Base-by-base conservation (phyloP, 805 yeast species). In the Candida michaelii region DNA sequence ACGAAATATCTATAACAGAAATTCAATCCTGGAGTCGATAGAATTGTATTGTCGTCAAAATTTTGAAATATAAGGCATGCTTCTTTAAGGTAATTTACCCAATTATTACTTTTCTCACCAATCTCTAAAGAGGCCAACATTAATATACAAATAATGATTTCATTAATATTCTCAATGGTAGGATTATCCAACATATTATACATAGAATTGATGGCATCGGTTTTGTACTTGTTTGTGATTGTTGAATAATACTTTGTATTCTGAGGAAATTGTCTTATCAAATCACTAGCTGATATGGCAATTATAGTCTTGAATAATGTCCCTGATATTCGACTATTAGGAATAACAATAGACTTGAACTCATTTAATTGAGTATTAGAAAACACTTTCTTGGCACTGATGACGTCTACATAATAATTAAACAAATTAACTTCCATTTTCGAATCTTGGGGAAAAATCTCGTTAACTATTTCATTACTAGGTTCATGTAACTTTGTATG, bases 1-100 rank as follows among this genome's bases (percentile, higher is more conserved):
- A 62, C 45, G 34, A 63, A 61, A 41, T 62, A 63, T 18, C 60
- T 45, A 34, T 63, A 63, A 9, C 57, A 62, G 41, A 63, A 63
- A 15, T 38, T 40, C 21, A 62, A 48, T 14, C 53, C 47, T n/a
- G 51, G 43, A 3, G 60, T 54, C 11, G 44, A 33, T 11, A 55
- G 19, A 9, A 63, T 53, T n/a, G 29, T 40, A n/a, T 43, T 36
- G 11, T 46, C 46, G 15, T 47, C 44, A 15, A 60, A 36, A 3
- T 54, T 48, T 13, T 53, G 52, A 21, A 60, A 58, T 13, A 62
- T 49, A 13, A 63, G 25, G 29, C 60, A 57, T 8, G 59, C 58
- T 43, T 63, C 63, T 38, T 58, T 55, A 40, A 63, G 35, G 31
- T 56, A 55, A 27, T 51, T 55, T n/a, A 57, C 44, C 68, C 68